Evolutionary conservation across 2,329 filamentous ascomycete species (phyloP).

Genomic region (Xylaria sp.): DNA sequence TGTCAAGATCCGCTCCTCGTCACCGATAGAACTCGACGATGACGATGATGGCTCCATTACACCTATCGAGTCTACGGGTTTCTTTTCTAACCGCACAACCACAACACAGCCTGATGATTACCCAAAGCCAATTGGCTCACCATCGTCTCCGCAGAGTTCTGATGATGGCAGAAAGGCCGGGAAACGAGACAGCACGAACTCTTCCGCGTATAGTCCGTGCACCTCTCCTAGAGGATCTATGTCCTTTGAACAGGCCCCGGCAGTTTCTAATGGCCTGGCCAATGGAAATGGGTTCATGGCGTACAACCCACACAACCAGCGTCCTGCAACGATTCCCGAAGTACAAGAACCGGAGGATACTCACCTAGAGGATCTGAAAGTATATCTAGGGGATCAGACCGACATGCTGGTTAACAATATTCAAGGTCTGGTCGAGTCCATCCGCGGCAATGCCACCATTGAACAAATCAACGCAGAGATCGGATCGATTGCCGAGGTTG

Average conservation of each 20-base stretch:
- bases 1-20: constrained; percentile 77
- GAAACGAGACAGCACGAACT: constrained; percentile 57
- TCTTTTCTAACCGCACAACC: constrained; percentile 57
- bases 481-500: constrained; percentile 62
- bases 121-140: constrained; percentile 35
- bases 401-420: constrained; percentile 73
- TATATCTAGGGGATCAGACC: constrained; percentile 79
- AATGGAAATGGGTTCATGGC: constrained; percentile 32
- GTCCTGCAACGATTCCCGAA: constrained; percentile 34
- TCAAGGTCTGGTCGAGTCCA: constrained; percentile 70
- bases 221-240: constrained; percentile 60
- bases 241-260: constrained; percentile 33
- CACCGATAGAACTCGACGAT: constrained; percentile 68
- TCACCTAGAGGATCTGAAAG: constrained; percentile 52
- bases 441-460: constrained; percentile 60
- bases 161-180: constrained; percentile 47
- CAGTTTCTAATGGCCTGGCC: constrained; percentile 35
- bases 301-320: constrained; percentile 33
- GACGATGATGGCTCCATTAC: constrained; percentile 64
- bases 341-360: constrained; percentile 36
- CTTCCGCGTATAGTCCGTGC: constrained; percentile 69
- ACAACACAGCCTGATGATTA: constrained; percentile 33
- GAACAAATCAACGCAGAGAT: constrained; percentile 65
- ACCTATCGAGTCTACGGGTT: constrained; percentile 62
- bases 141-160: constrained; percentile 42